Percentiles rank a stretch among this genome's conserved stretches.
These are phyloP conservation scores for Iris pallida DNA, from an alignment of 116 monocot species.

Conservation along the genomic window DNA sequence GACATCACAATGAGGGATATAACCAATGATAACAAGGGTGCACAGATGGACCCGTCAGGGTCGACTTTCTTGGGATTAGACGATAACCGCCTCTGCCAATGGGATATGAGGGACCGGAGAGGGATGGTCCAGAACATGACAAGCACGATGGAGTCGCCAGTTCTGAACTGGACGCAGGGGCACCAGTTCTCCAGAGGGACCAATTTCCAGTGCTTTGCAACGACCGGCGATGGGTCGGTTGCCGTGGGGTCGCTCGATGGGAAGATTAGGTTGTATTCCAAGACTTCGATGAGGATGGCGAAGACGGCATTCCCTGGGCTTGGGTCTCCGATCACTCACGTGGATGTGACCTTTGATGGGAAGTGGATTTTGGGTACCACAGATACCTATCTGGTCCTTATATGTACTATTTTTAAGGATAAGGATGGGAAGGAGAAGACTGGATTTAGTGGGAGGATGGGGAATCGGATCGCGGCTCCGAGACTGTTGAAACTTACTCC, in stretches of 20 bases:
- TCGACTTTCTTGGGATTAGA: conserved; percentile 80
- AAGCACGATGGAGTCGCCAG: conserved; percentile 31
- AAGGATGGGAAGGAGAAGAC: conserved; percentile 85
- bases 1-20: conserved; percentile 84
- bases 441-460: conserved; percentile 77
- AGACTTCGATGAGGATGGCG: conserved; percentile 93
- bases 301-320: conserved; percentile 88
- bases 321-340: conserved; percentile 78
- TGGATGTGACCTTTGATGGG: conserved; percentile 92
- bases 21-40: conserved; percentile 73
- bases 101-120: conserved; percentile 79
- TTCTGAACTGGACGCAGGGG: conserved; percentile 79
- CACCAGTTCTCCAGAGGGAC: conserved; percentile 86
- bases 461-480: conserved; percentile 82
- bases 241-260: conserved; percentile 86
- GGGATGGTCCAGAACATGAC: conserved; percentile 73
- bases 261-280: conserved; percentile 80
- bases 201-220: conserved; percentile 83
- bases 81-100: conserved; percentile 71
- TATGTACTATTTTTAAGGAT: conserved; percentile 72
- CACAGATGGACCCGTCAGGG: conserved; percentile 74
- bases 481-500: conserved; percentile 89
- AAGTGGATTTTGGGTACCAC: conserved; percentile 90
- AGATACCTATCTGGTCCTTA: conserved; percentile 74
- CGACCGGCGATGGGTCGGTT: conserved; percentile 83